Conservation (phyloP, 1,139 yeast species). For the Nakaseomyces uthaithaninus region DNA sequence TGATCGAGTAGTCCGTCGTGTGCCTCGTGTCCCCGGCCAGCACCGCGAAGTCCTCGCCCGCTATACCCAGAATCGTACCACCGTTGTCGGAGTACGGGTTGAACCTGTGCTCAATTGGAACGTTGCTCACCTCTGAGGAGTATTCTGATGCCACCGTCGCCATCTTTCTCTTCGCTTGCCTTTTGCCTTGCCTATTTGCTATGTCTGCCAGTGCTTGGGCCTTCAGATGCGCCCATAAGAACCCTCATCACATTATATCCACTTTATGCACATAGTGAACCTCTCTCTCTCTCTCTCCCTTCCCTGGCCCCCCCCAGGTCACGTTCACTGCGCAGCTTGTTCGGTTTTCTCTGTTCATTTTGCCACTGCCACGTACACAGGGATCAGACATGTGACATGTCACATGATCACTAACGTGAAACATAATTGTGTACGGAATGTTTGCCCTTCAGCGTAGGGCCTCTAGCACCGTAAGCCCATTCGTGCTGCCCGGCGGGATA, state of each 20-base stretch:
- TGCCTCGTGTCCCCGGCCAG: slow-evolving; percentile 98
- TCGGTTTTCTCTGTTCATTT: too few species aligned
- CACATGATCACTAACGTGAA: too few species aligned
- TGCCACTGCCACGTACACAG: background rate
- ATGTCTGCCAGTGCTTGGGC: too few species aligned
- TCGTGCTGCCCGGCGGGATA: too few species aligned
- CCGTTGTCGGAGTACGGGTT: slow-evolving; percentile 97
- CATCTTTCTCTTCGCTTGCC: slow-evolving; percentile 10
- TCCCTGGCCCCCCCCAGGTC: background rate
- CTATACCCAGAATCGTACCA: slow-evolving; percentile 94
- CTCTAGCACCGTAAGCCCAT: too few species aligned
- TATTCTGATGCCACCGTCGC: slow-evolving; percentile 55
- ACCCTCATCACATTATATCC: too few species aligned
- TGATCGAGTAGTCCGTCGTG: slow-evolving; percentile 87
- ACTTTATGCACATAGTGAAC: too few species aligned
- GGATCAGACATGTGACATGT: background rate
- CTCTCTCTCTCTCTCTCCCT: background rate
- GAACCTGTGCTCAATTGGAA: slow-evolving; percentile 86
- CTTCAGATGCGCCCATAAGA: too few species aligned
- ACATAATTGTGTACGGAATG: too few species aligned
- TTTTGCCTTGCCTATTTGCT: background rate
- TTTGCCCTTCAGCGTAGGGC: too few species aligned
- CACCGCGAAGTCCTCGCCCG: slow-evolving; percentile 95
- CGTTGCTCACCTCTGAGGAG: slow-evolving; percentile 42
- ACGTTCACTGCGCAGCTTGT: too few species aligned